phyloP scores from a whole-genome alignment of 148 eudicot genomes.

The Euryodendron excelsum region DNA sequence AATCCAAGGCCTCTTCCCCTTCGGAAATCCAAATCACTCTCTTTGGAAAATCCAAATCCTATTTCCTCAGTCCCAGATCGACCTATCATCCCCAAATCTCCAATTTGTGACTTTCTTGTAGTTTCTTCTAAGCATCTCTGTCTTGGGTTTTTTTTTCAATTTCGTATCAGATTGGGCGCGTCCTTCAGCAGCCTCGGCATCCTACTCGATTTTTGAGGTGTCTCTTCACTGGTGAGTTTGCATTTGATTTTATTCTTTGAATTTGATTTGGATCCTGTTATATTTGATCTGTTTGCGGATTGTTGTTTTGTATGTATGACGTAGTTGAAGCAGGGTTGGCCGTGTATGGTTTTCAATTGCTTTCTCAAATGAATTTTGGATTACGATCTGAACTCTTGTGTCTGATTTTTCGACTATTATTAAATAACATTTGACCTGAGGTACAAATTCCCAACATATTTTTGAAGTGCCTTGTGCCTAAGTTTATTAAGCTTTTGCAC shows the following conservation, averaged over 20 bases:
- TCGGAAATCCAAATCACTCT: not conserved
- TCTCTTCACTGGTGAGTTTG: not conserved
- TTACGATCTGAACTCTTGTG: not conserved
- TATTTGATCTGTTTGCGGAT: not conserved
- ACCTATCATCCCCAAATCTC: not conserved
- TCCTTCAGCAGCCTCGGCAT: not conserved
- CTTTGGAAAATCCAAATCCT: slow-evolving; percentile 6
- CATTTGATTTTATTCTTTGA: not conserved
- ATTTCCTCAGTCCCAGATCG: not conserved
- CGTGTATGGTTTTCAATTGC: not conserved
- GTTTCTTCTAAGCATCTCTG: not conserved
- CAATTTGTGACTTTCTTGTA: not conserved
- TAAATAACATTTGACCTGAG: too few relatives aligned
- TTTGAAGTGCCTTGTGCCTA: too few relatives aligned
- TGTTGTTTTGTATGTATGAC: not conserved
- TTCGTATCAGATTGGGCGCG: not conserved
- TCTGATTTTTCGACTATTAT: too few relatives aligned
- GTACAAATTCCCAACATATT: too few relatives aligned
- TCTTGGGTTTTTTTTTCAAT: not conserved
- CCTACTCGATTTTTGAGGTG: not conserved
- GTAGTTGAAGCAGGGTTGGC: not conserved
- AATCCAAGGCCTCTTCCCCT: not conserved
- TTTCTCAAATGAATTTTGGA: not conserved
- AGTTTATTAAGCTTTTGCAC: too few relatives aligned
- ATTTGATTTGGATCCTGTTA: not conserved